Evolutionary conservation across 495 filamentous ascomycete species (phyloP).

Genomic region (Tuber aestivum): DNA sequence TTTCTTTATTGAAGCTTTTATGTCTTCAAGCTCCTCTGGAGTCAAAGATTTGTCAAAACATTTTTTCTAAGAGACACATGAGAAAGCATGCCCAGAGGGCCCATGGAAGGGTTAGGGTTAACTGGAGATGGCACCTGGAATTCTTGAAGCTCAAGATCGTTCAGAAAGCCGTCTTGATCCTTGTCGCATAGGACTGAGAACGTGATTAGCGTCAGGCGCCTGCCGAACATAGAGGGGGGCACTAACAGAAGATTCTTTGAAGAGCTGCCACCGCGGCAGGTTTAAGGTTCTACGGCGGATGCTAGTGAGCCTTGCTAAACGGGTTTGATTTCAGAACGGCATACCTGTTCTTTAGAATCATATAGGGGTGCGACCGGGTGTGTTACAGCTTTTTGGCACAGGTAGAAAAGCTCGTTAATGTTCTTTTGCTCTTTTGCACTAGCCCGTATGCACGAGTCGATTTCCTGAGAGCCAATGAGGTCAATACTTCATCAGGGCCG

Average conservation of each 20-base stretch:
- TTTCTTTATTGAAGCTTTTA: constrained; percentile 77
- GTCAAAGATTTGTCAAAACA: constrained; percentile 82
- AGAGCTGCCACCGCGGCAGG: constrained; percentile 79
- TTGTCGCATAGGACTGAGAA: constrained; percentile 66
- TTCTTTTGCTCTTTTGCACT: constrained; percentile 93
- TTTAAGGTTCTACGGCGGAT: constrained; percentile 59
- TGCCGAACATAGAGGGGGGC: neutral
- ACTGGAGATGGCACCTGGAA: constrained; percentile 57
- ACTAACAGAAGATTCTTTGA: constrained; percentile 74
- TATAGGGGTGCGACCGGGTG: constrained; percentile 95
- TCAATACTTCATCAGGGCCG: neutral
- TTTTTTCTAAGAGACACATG: constrained; percentile 45
- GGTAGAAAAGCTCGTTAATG: constrained; percentile 85
- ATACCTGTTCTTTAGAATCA: constrained; percentile 73
- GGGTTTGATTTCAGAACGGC: neutral
- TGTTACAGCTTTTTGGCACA: constrained; percentile 97
- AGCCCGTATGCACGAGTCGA: constrained; percentile 92
- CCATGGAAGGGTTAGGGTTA: constrained; percentile 11
- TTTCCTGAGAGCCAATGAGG: constrained; percentile 52
- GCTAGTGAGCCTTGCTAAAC: neutral
- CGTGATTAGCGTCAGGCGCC: neutral
- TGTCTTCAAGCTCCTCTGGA: constrained; percentile 72
- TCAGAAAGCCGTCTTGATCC: constrained; percentile 91
- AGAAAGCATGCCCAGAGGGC: constrained; percentile 5
- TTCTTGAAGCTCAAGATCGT: constrained; percentile 79